Base-by-base conservation (phyloP, 192 early-diverging fungal genomes). In the Helicostylum pulchrum region DNA sequence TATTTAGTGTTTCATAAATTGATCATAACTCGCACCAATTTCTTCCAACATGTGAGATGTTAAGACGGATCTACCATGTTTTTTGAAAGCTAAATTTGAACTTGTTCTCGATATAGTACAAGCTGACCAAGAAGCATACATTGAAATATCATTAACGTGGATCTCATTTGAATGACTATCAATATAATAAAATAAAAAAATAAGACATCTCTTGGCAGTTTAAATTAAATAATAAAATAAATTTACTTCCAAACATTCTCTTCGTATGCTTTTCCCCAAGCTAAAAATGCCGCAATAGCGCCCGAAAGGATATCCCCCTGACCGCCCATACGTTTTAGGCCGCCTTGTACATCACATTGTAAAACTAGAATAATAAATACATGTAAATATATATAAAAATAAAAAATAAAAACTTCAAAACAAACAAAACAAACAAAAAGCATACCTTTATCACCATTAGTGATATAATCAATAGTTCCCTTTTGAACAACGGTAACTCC, bases 221-320 rank as follows among this genome's bases (percentile, higher is more conserved):
- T 20, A 48, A 15, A 17, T 45, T 20, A 48, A 15, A 17, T 59
- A 20, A 8, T 8, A 20, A 39, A 68, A 43, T 0, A 23, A 14
- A n/a, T n/a, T 57, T 82, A 83, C 75, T 82, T 72, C 85, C 86
- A 88, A 10, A 80, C 70, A 7, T 75, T 71, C 5, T 78, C 77
- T 52, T 86, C 67, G 68, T 92, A 89, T 15, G 72, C 72, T 36
- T 77, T 70, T 11, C 86, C 90, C 97, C 97, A 99, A 0, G 90
- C 90, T 46, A 98, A 52, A 30, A 96, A 96, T 11, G 96, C 84
- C 0, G 88, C 91, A 30, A 93, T 69, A 6, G 85, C 64, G 15
- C 97, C 97, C 11, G 90, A 83, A 23, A 99, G 78, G 6, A 99
- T 75, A 70, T 99, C 97, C 32, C 97, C 97, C 64, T 98, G 97